Conservation (phyloP, 805 yeast species). For the Kuraishia piskuri region DNA sequence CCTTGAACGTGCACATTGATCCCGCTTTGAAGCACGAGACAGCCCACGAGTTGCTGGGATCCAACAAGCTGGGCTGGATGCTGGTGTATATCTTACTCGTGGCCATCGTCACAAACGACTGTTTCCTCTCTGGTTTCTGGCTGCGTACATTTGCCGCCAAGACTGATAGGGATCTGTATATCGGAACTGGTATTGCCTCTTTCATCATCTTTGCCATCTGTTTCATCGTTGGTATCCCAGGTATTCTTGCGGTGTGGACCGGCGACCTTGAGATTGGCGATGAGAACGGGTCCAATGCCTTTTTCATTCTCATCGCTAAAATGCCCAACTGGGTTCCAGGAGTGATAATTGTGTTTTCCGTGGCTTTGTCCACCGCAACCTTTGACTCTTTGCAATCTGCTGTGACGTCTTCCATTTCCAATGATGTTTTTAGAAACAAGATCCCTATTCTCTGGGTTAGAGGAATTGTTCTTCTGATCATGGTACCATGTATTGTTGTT, state of each 20-base stretch:
- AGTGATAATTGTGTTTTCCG: constrained; percentile 66
- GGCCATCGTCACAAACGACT: constrained; percentile 84
- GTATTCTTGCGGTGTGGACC: constrained; percentile 87
- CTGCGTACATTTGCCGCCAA: constrained; percentile 85
- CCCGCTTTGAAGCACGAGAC: constrained; percentile 53
- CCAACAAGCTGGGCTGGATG: constrained; percentile 81
- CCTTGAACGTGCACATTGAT: constrained; percentile 55
- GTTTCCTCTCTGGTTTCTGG: constrained; percentile 92
- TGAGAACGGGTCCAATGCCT: constrained; percentile 56
- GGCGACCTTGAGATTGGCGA: constrained; percentile 50
- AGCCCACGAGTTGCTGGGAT: constrained; percentile 54
- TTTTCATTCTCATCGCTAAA: constrained; percentile 58
- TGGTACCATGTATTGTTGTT: constrained; percentile 83
- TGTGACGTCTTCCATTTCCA: constrained; percentile 79
- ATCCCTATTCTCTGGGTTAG: constrained; percentile 61
- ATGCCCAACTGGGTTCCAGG: constrained; percentile 87
- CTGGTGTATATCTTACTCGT: constrained; percentile 73
- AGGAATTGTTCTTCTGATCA: constrained; percentile 58
- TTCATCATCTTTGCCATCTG: constrained; percentile 54
- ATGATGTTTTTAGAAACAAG: constrained; percentile 82
- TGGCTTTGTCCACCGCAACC: constrained; percentile 76
- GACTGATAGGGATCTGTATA: constrained; percentile 61
- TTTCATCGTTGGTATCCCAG: constrained; percentile 72
- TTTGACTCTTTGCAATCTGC: constrained; percentile 87
- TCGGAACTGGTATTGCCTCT: constrained; percentile 73